These are phyloP conservation scores for Boletus speciosus DNA, from an alignment of 768 basidiomycete genomes.

Conservation along the genomic window DNA sequence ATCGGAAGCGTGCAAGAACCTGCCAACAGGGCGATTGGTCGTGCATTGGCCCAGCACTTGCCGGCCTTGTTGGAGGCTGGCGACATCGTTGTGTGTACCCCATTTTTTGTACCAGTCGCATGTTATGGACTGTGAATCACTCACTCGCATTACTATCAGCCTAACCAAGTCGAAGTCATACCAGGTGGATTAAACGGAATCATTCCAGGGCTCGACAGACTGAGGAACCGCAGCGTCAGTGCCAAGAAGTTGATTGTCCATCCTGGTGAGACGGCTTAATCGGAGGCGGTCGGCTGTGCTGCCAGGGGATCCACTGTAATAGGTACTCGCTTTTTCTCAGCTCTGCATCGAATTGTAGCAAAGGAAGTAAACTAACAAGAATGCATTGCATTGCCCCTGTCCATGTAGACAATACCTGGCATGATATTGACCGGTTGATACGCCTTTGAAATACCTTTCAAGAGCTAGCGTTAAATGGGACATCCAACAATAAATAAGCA, in stretches of 20 bases:
- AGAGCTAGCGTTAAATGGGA: too few species aligned
- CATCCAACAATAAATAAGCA: too few species aligned
- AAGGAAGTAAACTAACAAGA: neutral
- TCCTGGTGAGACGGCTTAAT: constrained; percentile 30
- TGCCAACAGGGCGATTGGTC: constrained; percentile 13
- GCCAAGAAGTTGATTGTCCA: constrained; percentile 28
- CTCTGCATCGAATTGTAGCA: neutral
- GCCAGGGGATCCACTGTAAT: neutral
- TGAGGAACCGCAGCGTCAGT: constrained; percentile 38
- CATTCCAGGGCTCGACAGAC: constrained; percentile 28
- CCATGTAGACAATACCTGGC: neutral
- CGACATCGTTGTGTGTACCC: constrained; percentile 14
- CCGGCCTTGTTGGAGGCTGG: constrained; percentile 10
- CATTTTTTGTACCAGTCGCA: neutral
- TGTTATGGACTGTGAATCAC: neutral
- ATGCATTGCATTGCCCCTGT: neutral
- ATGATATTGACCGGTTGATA: neutral
- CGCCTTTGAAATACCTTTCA: too few species aligned
- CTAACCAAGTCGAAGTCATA: constrained; percentile 26
- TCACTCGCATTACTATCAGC: constrained; percentile 4
- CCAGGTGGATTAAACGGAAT: constrained; percentile 39
- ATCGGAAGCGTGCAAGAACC: constrained; percentile 11
- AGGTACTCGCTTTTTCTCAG: neutral
- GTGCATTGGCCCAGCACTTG: constrained; percentile 9
- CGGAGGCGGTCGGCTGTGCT: neutral